Evolutionary conservation across 352 stramenopile species (phyloP), one percentile per base, ranked within the genome.

Genomic region (Pythium periplocum): DNA sequence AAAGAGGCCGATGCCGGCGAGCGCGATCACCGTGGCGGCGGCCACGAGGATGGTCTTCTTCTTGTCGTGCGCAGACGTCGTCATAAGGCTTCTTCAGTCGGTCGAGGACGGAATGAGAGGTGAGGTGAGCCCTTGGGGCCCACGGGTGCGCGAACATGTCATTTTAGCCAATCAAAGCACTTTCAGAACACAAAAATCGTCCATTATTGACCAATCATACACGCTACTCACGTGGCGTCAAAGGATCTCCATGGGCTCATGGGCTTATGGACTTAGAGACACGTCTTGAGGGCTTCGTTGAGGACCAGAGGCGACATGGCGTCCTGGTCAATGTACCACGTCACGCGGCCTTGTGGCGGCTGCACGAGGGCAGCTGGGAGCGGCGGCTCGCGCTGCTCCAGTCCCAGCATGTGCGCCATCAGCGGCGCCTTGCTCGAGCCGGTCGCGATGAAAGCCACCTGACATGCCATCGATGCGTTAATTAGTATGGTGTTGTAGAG

Each of bases 401-500:
- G 50, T 10, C 83, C 78, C 35, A 89, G 33, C 75, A 94, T 88
- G 57, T 91, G 70, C 41, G 78, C 75, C 51, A 98, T 89, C 31
- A 97, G 64, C 12, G 92, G 78, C 4, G 82, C 85, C 67, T 98
- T 98, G 59, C 76, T 71, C 11, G 75, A 73, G 39, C 92, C 93
- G 32, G 89, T 96, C 5, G 81, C 89, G 9, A 98, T 72, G 64
- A 98, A 97, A 53, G 87, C 87, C 31, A 97, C 83, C 76, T 96
- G 52, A 26, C 50, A 43, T 26, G 17, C 17, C 17, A 26, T 26
- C 17, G 17, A 26, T 26, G 17, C 17, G 17, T 26, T 26, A 26
- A 26, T 26, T 26, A 26, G 17, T 39, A 51, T 51, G 40, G 36
- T 11, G 6, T 10, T 10, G 40, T 53, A 51, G 35, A 37, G 8